Conservation (phyloP, 176 grass and related monocot genomes). For the Eragrostis curvula region DNA sequence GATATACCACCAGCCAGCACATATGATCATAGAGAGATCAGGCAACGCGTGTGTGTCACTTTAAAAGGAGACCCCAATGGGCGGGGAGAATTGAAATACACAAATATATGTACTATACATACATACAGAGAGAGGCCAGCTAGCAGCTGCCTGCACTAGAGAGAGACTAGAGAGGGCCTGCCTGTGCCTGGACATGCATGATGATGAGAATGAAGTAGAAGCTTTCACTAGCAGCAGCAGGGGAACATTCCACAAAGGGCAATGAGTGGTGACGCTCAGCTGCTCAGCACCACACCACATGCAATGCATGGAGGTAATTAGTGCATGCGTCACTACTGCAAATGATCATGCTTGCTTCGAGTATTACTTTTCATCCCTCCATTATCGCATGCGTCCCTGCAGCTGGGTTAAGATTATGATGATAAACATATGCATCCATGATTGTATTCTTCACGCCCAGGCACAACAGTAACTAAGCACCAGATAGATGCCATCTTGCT, state of each 20-base stretch:
- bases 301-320: conserved; percentile 28
- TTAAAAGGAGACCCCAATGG: not conserved
- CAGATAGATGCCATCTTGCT: too few relatives aligned
- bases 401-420: conserved; percentile 11
- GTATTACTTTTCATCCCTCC: conserved; percentile 37
- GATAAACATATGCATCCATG: not conserved
- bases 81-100: not conserved
- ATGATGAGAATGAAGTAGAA: conserved; percentile 45
- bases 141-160: not conserved
- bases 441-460: not conserved
- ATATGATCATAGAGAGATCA: conserved; percentile 23
- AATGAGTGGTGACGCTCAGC: conserved; percentile 49
- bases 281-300: conserved; percentile 23
- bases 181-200: conserved; percentile 27
- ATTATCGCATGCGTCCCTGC: conserved; percentile 52
- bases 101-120: not conserved
- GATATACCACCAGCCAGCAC: not conserved
- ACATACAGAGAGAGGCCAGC: not conserved
- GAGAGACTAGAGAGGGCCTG: not conserved
- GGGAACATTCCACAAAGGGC: conserved; percentile 60
- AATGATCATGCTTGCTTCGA: conserved; percentile 50
- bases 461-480: too few relatives aligned
- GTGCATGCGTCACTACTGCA: conserved; percentile 58
- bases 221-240: conserved; percentile 31
- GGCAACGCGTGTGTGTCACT: not conserved